These are phyloP conservation scores for Vitrella brassicaformis DNA, from an alignment of 73 alveolate species.

Conservation along the genomic window DNA sequence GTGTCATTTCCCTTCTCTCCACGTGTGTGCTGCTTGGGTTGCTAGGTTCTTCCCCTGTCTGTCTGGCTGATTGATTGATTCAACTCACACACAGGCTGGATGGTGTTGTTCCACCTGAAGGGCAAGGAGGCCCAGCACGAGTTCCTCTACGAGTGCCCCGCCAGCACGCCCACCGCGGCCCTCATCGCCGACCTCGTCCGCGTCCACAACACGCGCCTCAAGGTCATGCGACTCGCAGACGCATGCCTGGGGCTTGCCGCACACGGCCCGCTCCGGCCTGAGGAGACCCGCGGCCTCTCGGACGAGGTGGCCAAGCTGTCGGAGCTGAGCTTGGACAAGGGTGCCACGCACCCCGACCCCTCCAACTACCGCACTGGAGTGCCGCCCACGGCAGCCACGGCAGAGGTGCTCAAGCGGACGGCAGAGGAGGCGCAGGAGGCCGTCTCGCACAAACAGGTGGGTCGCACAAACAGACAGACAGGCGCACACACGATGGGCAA, in stretches of 20 bases:
- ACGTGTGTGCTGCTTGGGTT: no score
- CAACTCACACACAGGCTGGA: not conserved
- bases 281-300: slow-evolving; percentile 69
- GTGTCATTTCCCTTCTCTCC: no score
- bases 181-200: not conserved
- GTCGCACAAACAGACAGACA: not conserved
- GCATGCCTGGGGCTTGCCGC: slow-evolving; percentile 58
- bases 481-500: not conserved
- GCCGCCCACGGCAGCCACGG: slow-evolving; percentile 31
- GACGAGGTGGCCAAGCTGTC: slow-evolving; percentile 3
- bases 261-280: slow-evolving; percentile 82
- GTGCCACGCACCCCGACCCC: slow-evolving; percentile 30
- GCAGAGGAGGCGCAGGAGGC: slow-evolving; percentile 72
- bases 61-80: not conserved
- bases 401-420: slow-evolving; percentile 44
- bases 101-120: not conserved
- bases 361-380: slow-evolving; percentile 22
- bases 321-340: slow-evolving; percentile 34
- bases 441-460: slow-evolving; percentile 52
- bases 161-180: not conserved
- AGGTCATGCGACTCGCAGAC: not conserved
- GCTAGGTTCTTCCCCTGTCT: no score
- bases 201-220: not conserved
- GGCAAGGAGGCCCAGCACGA: not conserved
- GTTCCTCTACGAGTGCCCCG: not conserved